Evolutionary conservation across 2,329 filamentous ascomycete species (phyloP), one percentile per base, ranked within the genome.

Genomic region (Phyllosticta citrichinensis): DNA sequence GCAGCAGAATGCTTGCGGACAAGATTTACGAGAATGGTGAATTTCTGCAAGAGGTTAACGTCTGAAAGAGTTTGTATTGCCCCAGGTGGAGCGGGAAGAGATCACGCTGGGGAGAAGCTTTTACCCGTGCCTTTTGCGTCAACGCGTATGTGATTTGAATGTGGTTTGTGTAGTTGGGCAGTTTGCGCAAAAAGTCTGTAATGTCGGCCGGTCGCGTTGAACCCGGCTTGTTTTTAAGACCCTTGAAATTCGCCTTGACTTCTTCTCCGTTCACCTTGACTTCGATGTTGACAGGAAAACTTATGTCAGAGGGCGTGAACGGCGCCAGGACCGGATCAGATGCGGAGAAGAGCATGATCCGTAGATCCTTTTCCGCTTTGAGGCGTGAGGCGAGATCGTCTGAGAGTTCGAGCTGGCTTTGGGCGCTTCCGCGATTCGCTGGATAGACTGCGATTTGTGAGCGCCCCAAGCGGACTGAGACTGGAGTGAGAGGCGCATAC

Each of bases 131-230:
- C 85, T 96, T 96, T 64, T 83, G 82, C 14, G 94, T 97, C 66
- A 97, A 78, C 55, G 94, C 94, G 75, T 97, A 99, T 51, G 91
- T 96, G 73, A 99, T 87, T 62, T 88, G 84, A 63, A 99, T 77
- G 56, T 80, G 85, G 70, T 97, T 97, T 59, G 77, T 77, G 69
- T 93, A 95, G 52, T 81, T 80, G 11, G 85, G 83, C 64, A 83
- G 86, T 30, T 89, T 83, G 19, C 87, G 84, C 54, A 97, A 78
- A 63, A 84, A 81, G 65, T 83, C 79, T 8, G 94, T 99, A 64
- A 99, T 88, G 74, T 99, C 94, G 55, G 90, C 91, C 8, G 94
- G 94, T 68, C 91, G 86, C 51, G 94, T 99, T 53, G 94, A 95
- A 22, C 94, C 94, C 6, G 93, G 90, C 73, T 94, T 96, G 73